These are phyloP conservation scores for Hypoxylon sp. DNA, from an alignment of 2,329 filamentous ascomycete species.

Conservation along the genomic window DNA sequence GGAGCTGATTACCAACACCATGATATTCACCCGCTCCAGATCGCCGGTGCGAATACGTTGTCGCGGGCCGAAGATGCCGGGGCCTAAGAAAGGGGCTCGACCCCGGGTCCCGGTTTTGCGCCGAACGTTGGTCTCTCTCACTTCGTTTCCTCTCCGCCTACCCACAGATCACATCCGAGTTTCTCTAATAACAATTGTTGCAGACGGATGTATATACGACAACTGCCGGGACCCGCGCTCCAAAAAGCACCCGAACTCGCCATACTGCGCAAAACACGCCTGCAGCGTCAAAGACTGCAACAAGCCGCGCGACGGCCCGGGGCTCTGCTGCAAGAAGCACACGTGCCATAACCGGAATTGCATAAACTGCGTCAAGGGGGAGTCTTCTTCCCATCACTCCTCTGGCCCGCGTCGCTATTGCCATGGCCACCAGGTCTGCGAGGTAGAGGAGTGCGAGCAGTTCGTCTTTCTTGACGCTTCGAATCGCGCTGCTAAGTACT, in stretches of 20 bases:
- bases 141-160: background rate
- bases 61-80: constrained; percentile 16
- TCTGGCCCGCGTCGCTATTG: constrained; percentile 30
- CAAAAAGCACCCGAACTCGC: constrained; percentile 11
- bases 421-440: constrained; percentile 41
- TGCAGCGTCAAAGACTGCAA: constrained; percentile 39
- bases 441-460: constrained; percentile 32
- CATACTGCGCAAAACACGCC: constrained; percentile 38
- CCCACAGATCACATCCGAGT: background rate
- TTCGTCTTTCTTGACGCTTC: constrained; percentile 53
- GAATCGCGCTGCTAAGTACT: constrained; percentile 43
- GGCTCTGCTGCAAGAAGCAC: constrained; percentile 40
- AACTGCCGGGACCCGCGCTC: constrained; percentile 34
- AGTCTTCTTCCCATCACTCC: constrained; percentile 18
- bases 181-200: background rate
- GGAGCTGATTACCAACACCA: background rate
- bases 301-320: constrained; percentile 29
- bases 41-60: constrained; percentile 31
- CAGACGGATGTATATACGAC: constrained; percentile 40
- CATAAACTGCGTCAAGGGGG: constrained; percentile 17
- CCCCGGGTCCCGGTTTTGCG: constrained; percentile 29
- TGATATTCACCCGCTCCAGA: constrained; percentile 16
- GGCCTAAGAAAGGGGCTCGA: constrained; percentile 26
- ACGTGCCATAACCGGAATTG: constrained; percentile 40
- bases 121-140: constrained; percentile 36